phyloP scores from a whole-genome alignment of 306 rosid species.

The Macrotyloma uniflorum region DNA sequence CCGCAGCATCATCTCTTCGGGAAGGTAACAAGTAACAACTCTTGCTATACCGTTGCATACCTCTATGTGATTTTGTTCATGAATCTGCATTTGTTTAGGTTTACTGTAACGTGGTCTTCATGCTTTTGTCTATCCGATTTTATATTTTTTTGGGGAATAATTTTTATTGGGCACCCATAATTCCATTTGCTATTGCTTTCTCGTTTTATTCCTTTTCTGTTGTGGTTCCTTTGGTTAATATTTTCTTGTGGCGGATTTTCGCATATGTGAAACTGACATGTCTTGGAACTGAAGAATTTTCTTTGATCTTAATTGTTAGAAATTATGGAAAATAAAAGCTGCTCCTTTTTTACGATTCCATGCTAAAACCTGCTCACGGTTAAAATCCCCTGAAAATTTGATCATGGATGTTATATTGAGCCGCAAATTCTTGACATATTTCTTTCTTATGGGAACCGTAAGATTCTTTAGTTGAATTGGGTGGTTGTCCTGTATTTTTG shows the following conservation, averaged over 20 bases:
- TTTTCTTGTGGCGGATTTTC: constrained; percentile 17
- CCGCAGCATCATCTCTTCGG: constrained; percentile 27
- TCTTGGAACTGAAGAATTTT: constrained; percentile 14
- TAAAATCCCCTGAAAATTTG: background rate
- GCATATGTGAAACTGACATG: background rate
- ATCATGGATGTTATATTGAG: background rate
- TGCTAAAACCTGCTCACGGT: background rate
- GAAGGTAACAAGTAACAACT: constrained; percentile 43
- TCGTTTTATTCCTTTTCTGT: background rate
- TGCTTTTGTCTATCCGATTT: background rate
- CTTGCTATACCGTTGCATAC: constrained; percentile 4
- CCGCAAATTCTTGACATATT: background rate
- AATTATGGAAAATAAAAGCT: constrained; percentile 19
- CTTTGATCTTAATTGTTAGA: constrained; percentile 26
- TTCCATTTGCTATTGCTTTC: background rate
- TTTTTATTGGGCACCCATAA: background rate
- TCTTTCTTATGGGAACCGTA: constrained; percentile 8
- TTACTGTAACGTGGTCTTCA: background rate
- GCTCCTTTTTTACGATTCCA: background rate
- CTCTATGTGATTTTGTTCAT: background rate
- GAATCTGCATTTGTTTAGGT: constrained; percentile 40
- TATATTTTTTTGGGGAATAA: background rate
- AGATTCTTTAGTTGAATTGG: constrained; percentile 30
- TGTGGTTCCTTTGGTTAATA: constrained; percentile 4
- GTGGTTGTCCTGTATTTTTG: constrained; percentile 29